phyloP scores from a whole-genome alignment of 1,284 basidiomycete genomes.

The Phlebopus sp. region DNA sequence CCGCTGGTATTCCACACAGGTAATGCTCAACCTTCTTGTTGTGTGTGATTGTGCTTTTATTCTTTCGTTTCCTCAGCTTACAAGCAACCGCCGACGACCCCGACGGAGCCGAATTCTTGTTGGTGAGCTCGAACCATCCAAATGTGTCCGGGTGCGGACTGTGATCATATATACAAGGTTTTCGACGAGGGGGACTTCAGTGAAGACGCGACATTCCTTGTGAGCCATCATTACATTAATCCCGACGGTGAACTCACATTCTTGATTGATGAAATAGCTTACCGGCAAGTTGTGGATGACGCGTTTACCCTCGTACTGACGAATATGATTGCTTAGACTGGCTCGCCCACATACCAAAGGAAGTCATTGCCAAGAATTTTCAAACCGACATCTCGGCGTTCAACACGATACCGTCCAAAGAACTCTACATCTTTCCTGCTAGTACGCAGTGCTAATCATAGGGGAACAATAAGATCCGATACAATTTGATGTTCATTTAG shows the following conservation, averaged over 20 bases:
- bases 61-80: slow-evolving; percentile 26
- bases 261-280: slow-evolving; percentile 4
- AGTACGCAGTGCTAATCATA: slow-evolving; percentile 31
- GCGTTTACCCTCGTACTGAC: slow-evolving; percentile 24
- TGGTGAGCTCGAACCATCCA: slow-evolving; percentile 29
- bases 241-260: not conserved
- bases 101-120: slow-evolving; percentile 66
- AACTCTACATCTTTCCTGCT: slow-evolving; percentile 69
- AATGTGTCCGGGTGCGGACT: not conserved
- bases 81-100: slow-evolving; percentile 57
- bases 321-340: slow-evolving; percentile 52
- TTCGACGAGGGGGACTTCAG: slow-evolving; percentile 65
- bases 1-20: slow-evolving; percentile 60
- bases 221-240: slow-evolving; percentile 15
- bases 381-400: slow-evolving; percentile 52
- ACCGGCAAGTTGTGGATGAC: slow-evolving; percentile 10
- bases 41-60: not conserved
- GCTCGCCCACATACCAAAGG: slow-evolving; percentile 58
- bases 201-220: slow-evolving; percentile 66
- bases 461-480: slow-evolving; percentile 3
- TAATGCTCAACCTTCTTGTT: not conserved
- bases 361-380: slow-evolving; percentile 73
- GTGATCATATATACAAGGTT: slow-evolving; percentile 22
- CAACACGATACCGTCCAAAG: slow-evolving; percentile 51
- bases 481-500: slow-evolving; percentile 24